Conservation (phyloP, 129 eudicot genomes). For the Flaveria sonorensis region DNA sequence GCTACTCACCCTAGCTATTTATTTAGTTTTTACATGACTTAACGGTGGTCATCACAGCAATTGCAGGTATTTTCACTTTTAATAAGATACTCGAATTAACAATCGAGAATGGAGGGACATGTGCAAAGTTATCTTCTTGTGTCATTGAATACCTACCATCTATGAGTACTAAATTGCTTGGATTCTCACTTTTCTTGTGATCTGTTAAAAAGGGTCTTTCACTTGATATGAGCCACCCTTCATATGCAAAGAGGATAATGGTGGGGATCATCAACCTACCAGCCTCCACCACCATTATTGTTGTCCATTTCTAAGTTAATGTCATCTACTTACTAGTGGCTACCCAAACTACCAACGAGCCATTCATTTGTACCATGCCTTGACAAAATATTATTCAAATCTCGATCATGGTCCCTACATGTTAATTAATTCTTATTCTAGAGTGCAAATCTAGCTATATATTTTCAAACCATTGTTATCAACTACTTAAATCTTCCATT, state of each 20-base stretch:
- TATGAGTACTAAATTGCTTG: background rate
- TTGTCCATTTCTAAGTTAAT: constrained; percentile 30
- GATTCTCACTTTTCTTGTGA: constrained; percentile 25
- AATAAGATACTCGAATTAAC: background rate
- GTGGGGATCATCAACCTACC: constrained; percentile 34
- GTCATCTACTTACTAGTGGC: constrained; percentile 22
- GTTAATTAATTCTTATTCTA: constrained; percentile 20
- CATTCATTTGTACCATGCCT: constrained; percentile 25
- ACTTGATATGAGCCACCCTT: constrained; percentile 27
- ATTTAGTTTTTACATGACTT: no score
- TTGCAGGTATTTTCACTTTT: background rate
- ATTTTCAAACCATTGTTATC: constrained; percentile 23
- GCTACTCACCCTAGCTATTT: no score
- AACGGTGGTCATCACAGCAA: no score
- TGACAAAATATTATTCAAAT: constrained; percentile 22
- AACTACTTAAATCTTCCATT: background rate
- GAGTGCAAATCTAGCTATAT: background rate
- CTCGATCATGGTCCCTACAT: constrained; percentile 14
- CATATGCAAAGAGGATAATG: constrained; percentile 7
- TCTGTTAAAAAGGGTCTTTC: constrained; percentile 10
- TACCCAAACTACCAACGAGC: constrained; percentile 30
- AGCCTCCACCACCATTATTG: constrained; percentile 24
- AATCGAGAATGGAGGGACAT: constrained; percentile 25
- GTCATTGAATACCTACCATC: constrained; percentile 33
- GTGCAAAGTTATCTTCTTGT: constrained; percentile 29